Evolutionary conservation across 257 asterid genomes (phyloP).

Genomic region (Nicotiana undulata): DNA sequence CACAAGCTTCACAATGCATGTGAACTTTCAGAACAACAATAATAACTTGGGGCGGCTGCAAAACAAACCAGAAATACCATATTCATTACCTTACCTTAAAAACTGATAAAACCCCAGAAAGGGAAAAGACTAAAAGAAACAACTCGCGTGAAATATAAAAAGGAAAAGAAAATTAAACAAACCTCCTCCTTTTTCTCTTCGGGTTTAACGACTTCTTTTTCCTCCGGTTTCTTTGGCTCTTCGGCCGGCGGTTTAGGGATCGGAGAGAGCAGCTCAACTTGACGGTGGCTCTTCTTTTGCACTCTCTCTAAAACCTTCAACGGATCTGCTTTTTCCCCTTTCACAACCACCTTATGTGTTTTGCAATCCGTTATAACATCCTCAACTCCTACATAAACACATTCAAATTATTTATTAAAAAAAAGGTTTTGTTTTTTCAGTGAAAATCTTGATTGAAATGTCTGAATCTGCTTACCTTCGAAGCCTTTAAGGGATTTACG

Average conservation of each 20-base stretch:
- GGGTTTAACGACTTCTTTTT: constrained; percentile 31
- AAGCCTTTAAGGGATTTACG: constrained; percentile 83
- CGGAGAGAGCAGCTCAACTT: constrained; percentile 78
- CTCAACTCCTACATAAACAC: constrained; percentile 54
- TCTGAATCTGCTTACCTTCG: constrained; percentile 36
- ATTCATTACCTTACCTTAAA: constrained; percentile 7
- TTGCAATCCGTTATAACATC: constrained; percentile 76
- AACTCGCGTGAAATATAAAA: neutral
- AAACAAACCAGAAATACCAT: neutral
- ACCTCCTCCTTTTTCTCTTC: constrained; percentile 80
- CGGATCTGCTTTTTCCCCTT: constrained; percentile 97
- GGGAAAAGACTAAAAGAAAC: neutral
- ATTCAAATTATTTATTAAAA: neutral
- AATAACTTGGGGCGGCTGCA: constrained; percentile 40
- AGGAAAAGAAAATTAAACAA: neutral
- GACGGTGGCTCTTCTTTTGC: constrained; percentile 90
- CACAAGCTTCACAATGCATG: constrained; percentile 99
- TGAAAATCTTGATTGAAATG: neutral
- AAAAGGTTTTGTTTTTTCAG: no score
- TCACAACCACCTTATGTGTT: constrained; percentile 71
- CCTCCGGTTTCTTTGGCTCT: constrained; percentile 45
- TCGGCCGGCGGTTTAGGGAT: constrained; percentile 48
- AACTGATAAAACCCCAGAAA: neutral
- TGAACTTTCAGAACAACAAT: constrained; percentile 64
- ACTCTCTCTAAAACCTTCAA: constrained; percentile 71